Base-by-base conservation (phyloP, 768 basidiomycete genomes). In the Austroboletus eburneus region DNA sequence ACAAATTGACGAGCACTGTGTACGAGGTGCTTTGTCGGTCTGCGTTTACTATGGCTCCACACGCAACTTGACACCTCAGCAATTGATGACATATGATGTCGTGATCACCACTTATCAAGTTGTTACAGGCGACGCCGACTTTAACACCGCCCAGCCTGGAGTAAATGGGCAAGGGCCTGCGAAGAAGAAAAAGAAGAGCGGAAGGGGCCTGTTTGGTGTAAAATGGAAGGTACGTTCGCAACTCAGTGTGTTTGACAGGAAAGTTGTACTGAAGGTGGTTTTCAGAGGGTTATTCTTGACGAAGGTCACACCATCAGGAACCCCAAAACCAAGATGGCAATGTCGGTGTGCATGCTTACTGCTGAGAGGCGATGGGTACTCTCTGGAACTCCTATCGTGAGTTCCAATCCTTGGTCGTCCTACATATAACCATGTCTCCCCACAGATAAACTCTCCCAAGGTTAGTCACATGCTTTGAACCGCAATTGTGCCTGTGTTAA, bases 261-360 rank as follows among this genome's bases (percentile, higher is more conserved):
- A 42, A 20, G 36, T 45, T 50, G 2, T 43, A 20, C 5, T 32
- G 37, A 16, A n/a, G 6, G 1, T 48, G 13, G 8, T 14, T 40
- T 10, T 16, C 47, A 87, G 83, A 74, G 93, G 47, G 63, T 94
- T 34, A 79, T 95, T 18, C 70, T 94, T 5, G 93, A 96, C 54
- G 93, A 96, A 67, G 93, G 90, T 0, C 93, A 96, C 59, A 82
- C 61, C 21, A 85, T 96, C 51, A 81, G 91, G 42, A 96, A 95
- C 61, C 79, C 87, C 3, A 85, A 76, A 63, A 91, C 92, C 1
- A 90, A 92, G 70, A 89, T 87, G 78, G 76, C 88, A 9, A 72
- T 75, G 55, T 83, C 87, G 0, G 80, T 83, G 2, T 81, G 73
- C 47, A 78, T 64, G 16, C 69, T 91, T 20, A 66, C 67, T 16